These are phyloP conservation scores for Hypoxylon sp. DNA, from an alignment of 2,329 filamentous ascomycete species.

Conservation along the genomic window DNA sequence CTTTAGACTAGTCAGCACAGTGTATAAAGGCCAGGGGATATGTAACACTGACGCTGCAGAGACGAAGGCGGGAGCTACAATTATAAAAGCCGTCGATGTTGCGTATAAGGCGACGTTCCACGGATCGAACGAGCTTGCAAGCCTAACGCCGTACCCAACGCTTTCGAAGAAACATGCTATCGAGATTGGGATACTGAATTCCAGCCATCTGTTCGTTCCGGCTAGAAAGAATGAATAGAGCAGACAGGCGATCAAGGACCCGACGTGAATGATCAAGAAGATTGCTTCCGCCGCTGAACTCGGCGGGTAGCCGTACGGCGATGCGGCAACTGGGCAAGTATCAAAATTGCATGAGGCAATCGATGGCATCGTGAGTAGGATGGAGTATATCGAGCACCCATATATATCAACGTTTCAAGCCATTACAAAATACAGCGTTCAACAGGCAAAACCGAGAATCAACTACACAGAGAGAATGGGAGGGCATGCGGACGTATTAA, in stretches of 20 bases:
- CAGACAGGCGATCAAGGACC: constrained; percentile 39
- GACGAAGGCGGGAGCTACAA: constrained; percentile 49
- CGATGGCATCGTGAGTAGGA: constrained; percentile 31
- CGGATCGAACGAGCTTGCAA: constrained; percentile 42
- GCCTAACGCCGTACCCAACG: constrained; percentile 44
- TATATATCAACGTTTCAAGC: constrained; percentile 21
- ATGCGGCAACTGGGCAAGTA: constrained; percentile 40
- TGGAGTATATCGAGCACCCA: background rate
- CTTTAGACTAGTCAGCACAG: constrained; percentile 40
- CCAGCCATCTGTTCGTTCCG: constrained; percentile 31
- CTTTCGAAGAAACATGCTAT: constrained; percentile 46
- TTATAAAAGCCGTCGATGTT: constrained; percentile 44
- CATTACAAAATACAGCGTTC: constrained; percentile 16
- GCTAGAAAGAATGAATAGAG: constrained; percentile 38
- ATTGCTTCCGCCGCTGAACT: constrained; percentile 35
- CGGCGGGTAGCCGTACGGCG: constrained; percentile 47
- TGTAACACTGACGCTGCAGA: constrained; percentile 45
- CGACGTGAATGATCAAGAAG: constrained; percentile 44
- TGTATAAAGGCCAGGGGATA: background rate
- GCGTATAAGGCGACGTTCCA: constrained; percentile 47
- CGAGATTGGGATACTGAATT: constrained; percentile 44
- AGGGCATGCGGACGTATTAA: constrained; percentile 17
- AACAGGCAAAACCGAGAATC: constrained; percentile 17
- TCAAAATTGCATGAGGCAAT: constrained; percentile 42
- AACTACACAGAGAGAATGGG: constrained; percentile 1